phyloP scores from a whole-genome alignment of 305 asterid species.

The Salvia sclarea region DNA sequence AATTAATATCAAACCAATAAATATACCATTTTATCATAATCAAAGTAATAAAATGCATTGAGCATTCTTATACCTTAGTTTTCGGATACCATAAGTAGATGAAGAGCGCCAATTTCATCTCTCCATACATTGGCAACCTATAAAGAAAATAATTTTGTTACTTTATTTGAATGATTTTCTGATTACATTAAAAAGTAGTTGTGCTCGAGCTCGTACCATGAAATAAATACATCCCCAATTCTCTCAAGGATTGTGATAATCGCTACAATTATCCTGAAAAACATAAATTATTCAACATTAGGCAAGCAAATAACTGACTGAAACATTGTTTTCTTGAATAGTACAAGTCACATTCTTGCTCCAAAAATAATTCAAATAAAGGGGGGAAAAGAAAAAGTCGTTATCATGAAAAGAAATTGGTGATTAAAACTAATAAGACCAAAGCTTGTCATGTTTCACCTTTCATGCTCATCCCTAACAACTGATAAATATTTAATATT shows the following conservation, averaged over 20 bases:
- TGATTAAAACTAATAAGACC: constrained; percentile 23
- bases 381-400: constrained; percentile 28
- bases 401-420: constrained; percentile 24
- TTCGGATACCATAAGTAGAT: constrained; percentile 91
- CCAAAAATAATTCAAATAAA: not conserved
- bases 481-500: not conserved
- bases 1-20: not conserved
- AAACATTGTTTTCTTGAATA: not conserved
- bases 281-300: not conserved
- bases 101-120: constrained; percentile 81
- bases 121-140: constrained; percentile 95
- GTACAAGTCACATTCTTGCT: constrained; percentile 12
- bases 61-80: constrained; percentile 49
- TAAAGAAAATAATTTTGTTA: not conserved
- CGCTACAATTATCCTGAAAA: constrained; percentile 81
- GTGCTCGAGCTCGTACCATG: constrained; percentile 57
- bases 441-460: constrained; percentile 27
- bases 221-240: constrained; percentile 60
- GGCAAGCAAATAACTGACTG: not conserved
- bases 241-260: constrained; percentile 67
- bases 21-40: not conserved
- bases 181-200: not conserved
- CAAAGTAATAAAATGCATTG: not conserved
- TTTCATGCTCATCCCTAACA: constrained; percentile 21
- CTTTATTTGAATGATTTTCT: not conserved